Evolutionary conservation across 2,329 filamentous ascomycete genomes (phyloP), one percentile per base, ranked within the genome.

Genomic region (Aureobasidium sp.): DNA sequence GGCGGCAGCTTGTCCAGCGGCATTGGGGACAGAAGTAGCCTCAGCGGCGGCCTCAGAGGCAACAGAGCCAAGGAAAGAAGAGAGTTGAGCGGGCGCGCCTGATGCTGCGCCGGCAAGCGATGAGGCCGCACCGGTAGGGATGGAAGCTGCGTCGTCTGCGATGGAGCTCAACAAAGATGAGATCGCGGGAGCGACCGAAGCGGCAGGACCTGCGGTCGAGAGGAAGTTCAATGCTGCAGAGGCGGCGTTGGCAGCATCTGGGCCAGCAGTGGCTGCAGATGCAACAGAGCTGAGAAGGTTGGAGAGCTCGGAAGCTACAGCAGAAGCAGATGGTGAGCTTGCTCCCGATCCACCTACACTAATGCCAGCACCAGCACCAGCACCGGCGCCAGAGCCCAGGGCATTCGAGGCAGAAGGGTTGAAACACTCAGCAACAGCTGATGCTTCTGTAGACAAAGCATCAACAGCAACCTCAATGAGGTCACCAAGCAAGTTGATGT

Each of bases 401-500:
- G 10, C n/a, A 13, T 37, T 36, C 13, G 58, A 61, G 15, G 59
- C 49, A 41, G 48, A 9, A 29, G 48, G 32, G 30, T 52, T 48
- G 39, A 53, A 53, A 8, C 59, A 61, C 27, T 61, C 27, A 5
- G 41, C 49, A 30, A 61, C 59, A 27, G 49, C 59, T 3, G 25
- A 37, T 13, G 59, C 59, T 16, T 61, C 49, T 9, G 39, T 32
- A 2, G 29, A 34, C 9, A 61, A n/a, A 25, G 49, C 34, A 10
- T 49, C 34, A 9, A 55, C 10, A n/a, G 59, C 59, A 41, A 61
- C 42, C 30, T 61, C 59, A 7, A 61, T 10, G 5, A 61, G 42
- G 10, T 61, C 59, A 37, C 48, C 49, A 32, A 61, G 49, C 49
- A 61, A 41, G 21, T 11, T 30, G 15, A 55, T 61, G 34, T 61